Base-by-base conservation (phyloP, 148 eudicot species). In the Diospyros lotus region DNA sequence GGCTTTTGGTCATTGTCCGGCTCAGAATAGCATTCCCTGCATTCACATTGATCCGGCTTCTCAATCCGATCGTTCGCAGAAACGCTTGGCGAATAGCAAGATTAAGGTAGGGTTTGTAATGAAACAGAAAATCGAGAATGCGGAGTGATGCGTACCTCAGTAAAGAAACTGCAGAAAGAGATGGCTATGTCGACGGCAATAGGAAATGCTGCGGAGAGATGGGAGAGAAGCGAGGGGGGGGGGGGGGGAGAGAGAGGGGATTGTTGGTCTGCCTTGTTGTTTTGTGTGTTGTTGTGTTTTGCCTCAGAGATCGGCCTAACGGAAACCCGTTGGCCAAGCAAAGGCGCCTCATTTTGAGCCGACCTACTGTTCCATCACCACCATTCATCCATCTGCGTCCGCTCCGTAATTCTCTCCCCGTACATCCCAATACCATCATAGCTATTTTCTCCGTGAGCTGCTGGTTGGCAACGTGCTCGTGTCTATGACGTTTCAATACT, bases 311-410 rank as follows among this genome's bases (percentile, higher is more conserved):
- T 46, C 28, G 13, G 54, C 77, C 79, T 76, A 86, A 80, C 82
- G 88, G 85, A 81, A 84, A 77, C 75, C 78, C 84, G 88, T 77
- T 80, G 85, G 86, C 64, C 78, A 86, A 76, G 52, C 52, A 48
- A 48, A 48, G 52, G 8, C 52, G 0, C 52, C 52, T 8, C 4
- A 48, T 48, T 48, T 48, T 8, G 52, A 4, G 52, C 52, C 52
- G 52, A 48, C 8, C 28, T 28, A 28, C 28, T 28, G 28, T 28
- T 28, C 28, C 28, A 28, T 28, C 0, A 28, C 28, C 28, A 28
- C 28, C 28, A 28, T 28, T 28, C 28, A 28, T 28, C 28, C 0
- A 28, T 28, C 28, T 28, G 28, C 28, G 28, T 28, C 28, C 28
- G 28, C 28, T 28, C 28, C 28, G 28, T 28, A 28, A 28, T 28